Evolutionary conservation across 306 rosid genomes (phyloP), one percentile per base, ranked within the genome.

Genomic region (Trifolium pratense): DNA sequence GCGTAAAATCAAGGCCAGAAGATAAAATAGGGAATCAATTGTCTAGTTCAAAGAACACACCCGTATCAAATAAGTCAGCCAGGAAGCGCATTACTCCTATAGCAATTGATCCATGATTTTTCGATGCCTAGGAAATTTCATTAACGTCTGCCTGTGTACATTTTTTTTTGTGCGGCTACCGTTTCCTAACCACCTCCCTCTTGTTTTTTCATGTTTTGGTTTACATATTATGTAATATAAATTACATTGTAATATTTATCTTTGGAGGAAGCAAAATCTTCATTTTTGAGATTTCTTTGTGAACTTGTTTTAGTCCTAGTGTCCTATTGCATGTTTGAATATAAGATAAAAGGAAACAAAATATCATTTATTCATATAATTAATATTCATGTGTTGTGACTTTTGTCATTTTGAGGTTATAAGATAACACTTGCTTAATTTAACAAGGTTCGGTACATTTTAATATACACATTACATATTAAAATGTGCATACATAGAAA

Each of bases 21-120:
- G 74, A 69, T 13, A 80, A 52, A 63, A 67, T 34, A 57, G 67
- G 36, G 46, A 73, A 71, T 70, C 81, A 71, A 49, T 15, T 53
- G 42, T 62, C 75, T 43, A 66, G 52, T 68, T 60, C 72, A 48
- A 80, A 69, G 64, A 70, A 70, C 57, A 34, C 74, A 4, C 64
- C 77, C 40, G 7, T 34, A 9, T 57, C 80, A 67, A 82, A 77
- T 17, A 82, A 77, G 79, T 69, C 82, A 73, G 73, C 85, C 57
- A 82, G 18, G 79, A 82, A 60, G 73, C 85, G 82, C 37, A 82
- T 81, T 52, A 77, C 82, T 59, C 82, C 85, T 13, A 60, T 73
- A 6, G 76, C 82, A 40, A 73, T 82, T 52, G 76, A 77, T 67
- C 79, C 79, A 32, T 82, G 63, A 81, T 8, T 46, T 70, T 39